These are phyloP conservation scores for Davidsoniella australis DNA, from an alignment of 2,329 filamentous ascomycete genomes.

Conservation along the genomic window DNA sequence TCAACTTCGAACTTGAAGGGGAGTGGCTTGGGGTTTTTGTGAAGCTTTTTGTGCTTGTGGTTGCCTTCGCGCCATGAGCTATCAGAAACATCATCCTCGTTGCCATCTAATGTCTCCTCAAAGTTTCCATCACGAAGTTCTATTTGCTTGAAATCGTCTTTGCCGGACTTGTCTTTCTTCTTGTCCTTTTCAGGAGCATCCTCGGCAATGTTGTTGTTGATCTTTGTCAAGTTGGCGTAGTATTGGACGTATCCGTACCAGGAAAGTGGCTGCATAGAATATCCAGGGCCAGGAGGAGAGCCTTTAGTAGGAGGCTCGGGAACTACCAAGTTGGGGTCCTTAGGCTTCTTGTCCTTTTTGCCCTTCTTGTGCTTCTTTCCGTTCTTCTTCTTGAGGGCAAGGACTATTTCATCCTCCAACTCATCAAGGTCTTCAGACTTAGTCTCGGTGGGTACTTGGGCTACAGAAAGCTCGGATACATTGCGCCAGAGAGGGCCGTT, in stretches of 20 bases:
- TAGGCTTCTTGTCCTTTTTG: conserved; percentile 30
- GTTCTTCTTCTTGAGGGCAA: conserved; percentile 17
- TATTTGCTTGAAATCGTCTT: background rate
- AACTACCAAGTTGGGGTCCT: conserved; percentile 42
- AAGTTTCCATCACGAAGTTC: conserved; percentile 15
- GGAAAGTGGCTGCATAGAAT: conserved; percentile 68
- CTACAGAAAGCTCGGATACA: conserved; percentile 3
- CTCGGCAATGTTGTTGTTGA: conserved; percentile 52
- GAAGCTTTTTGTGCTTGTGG: conserved; percentile 38
- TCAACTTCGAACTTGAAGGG: conserved; percentile 64
- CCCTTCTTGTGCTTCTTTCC: conserved; percentile 27
- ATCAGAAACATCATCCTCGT: conserved; percentile 15
- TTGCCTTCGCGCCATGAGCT: conserved; percentile 47
- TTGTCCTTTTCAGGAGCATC: conserved; percentile 16
- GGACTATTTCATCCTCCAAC: conserved; percentile 15
- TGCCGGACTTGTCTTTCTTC: conserved; percentile 4
- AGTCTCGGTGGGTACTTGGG: conserved; percentile 15
- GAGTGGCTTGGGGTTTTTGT: conserved; percentile 37
- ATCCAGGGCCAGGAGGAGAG: conserved; percentile 69
- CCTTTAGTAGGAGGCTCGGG: conserved; percentile 58
- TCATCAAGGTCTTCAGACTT: conserved; percentile 18
- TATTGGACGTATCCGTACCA: conserved; percentile 75
- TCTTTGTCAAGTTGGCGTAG: conserved; percentile 78
- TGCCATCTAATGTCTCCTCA: conserved; percentile 10
- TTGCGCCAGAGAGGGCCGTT: conserved; percentile 33